phyloP scores from a whole-genome alignment of 1,284 basidiomycete genomes.

The Mycosarcoma maydis region DNA sequence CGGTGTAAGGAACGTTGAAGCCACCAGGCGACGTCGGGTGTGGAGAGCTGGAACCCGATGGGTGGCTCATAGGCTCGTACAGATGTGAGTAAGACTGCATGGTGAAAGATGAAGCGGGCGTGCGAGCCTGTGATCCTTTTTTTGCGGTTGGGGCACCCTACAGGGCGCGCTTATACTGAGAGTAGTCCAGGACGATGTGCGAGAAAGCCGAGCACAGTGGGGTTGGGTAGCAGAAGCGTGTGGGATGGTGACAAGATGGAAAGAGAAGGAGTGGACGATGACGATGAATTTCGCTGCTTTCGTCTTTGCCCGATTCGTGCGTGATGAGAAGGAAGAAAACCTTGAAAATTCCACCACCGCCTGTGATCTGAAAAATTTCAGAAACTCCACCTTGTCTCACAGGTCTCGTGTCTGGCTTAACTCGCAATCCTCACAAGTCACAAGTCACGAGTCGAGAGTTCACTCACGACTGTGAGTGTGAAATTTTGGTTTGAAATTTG shows the following conservation, averaged over 20 bases:
- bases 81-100: constrained; percentile 48
- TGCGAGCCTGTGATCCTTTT: constrained; percentile 1
- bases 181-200: neutral
- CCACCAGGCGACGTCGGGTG: constrained; percentile 39
- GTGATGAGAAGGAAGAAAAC: too few relatives aligned
- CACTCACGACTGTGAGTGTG: too few relatives aligned
- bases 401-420: too few relatives aligned
- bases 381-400: constrained; percentile 1
- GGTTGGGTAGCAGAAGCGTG: neutral
- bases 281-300: too few relatives aligned
- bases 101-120: too few relatives aligned
- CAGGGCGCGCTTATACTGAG: neutral
- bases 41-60: constrained; percentile 26
- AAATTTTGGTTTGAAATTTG: too few relatives aligned
- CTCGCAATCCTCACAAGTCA: too few relatives aligned
- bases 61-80: constrained; percentile 34
- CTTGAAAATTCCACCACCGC: too few relatives aligned
- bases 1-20: constrained; percentile 44
- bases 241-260: neutral
- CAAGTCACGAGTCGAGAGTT: too few relatives aligned
- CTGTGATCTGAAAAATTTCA: neutral
- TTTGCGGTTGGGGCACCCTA: constrained; percentile 9
- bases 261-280: neutral
- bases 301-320: neutral
- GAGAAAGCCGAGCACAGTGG: neutral